Percentiles rank a stretch among this genome's conserved stretches.
Evolutionary conservation across 345 rosid genomes (phyloP).

Genomic region (Eucalyptus tenuipes): DNA sequence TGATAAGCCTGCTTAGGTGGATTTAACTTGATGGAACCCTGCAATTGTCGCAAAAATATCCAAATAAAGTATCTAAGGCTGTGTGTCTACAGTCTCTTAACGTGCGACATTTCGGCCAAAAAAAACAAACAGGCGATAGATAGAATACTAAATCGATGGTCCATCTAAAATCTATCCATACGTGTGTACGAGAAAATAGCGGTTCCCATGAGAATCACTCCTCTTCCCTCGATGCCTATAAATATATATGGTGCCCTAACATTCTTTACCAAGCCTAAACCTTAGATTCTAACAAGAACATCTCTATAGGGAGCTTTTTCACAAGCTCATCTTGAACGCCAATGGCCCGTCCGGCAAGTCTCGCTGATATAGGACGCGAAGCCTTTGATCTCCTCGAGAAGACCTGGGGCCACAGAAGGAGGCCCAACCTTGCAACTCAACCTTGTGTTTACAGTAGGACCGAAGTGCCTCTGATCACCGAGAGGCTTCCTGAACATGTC

Average conservation of each 20-base stretch:
- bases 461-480: background rate
- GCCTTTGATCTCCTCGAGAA: background rate
- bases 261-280: background rate
- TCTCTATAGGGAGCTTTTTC: background rate
- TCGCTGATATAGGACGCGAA: background rate
- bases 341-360: background rate
- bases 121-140: background rate
- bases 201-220: background rate
- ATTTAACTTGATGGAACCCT: background rate
- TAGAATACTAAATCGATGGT: background rate
- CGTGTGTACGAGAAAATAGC: background rate
- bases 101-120: background rate
- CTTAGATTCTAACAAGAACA: background rate
- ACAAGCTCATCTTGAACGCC: background rate
- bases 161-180: background rate
- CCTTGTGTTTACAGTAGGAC: background rate
- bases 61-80: background rate
- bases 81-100: background rate
- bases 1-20: background rate
- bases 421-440: background rate
- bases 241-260: background rate
- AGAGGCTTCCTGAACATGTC: background rate
- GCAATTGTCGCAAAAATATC: background rate
- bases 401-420: background rate
- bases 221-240: background rate